Evolutionary conservation across 2,329 filamentous ascomycete species (phyloP).

Genomic region (Colletotrichum viniferum): DNA sequence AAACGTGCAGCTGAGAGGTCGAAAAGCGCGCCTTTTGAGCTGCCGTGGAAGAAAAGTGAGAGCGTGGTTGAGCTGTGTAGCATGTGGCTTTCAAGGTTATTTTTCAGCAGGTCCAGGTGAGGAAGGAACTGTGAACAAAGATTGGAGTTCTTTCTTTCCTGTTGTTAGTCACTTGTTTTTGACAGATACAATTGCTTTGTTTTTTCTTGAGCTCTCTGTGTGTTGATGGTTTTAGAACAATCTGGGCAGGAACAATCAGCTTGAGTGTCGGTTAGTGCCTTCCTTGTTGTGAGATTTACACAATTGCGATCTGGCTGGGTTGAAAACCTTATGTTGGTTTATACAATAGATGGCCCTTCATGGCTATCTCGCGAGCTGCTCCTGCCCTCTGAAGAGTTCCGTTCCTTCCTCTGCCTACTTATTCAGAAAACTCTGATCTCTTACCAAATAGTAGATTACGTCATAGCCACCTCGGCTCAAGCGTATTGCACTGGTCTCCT

Average conservation of each 20-base stretch:
- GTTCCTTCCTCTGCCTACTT: not conserved
- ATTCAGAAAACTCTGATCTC: not conserved
- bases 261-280: not conserved
- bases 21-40: not conserved
- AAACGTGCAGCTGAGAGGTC: not conserved
- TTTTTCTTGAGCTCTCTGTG: not conserved
- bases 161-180: not conserved
- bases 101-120: not conserved
- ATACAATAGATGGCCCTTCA: not conserved
- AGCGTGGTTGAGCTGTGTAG: too few relatives aligned
- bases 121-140: not conserved
- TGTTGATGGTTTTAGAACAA: not conserved
- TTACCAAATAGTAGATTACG: not conserved
- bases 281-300: not conserved
- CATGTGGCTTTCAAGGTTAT: not conserved
- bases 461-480: not conserved
- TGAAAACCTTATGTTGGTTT: not conserved
- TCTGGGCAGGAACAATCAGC: not conserved
- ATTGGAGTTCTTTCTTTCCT: not conserved
- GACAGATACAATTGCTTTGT: not conserved
- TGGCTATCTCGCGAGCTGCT: not conserved
- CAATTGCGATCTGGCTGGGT: not conserved
- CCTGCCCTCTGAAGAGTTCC: not conserved
- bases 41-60: too few relatives aligned
- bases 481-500: fast-evolving